Conservation (phyloP, 331 rosid genomes). For the Arachis monticola region DNA sequence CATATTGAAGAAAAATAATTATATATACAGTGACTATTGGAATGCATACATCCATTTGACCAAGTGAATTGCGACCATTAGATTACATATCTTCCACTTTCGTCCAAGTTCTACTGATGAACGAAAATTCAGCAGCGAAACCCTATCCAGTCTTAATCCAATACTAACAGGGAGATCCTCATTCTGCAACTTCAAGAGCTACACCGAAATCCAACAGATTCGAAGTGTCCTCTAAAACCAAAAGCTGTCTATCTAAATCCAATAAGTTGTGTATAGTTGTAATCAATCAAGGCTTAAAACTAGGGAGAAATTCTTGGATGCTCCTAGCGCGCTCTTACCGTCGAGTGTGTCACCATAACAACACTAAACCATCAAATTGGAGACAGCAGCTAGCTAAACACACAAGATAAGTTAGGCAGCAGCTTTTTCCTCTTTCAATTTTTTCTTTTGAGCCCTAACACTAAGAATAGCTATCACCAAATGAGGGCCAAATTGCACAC, state of each 20-base stretch:
- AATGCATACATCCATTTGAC: neutral
- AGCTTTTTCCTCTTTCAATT: neutral
- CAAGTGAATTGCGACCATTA: neutral
- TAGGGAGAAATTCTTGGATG: neutral
- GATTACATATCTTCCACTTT: neutral
- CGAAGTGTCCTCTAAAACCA: neutral
- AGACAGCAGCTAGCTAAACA: neutral
- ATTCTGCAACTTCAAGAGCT: neutral
- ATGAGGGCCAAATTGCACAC: neutral
- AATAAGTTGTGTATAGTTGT: neutral
- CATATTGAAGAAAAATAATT: neutral
- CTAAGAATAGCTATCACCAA: neutral
- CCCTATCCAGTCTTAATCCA: neutral
- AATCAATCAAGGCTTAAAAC: neutral
- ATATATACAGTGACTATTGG: constrained; percentile 1
- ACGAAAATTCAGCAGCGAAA: neutral
- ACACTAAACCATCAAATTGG: neutral
- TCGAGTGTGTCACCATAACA: neutral
- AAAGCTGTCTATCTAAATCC: neutral
- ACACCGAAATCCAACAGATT: neutral
- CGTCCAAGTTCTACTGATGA: constrained; percentile 15
- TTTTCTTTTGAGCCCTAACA: neutral
- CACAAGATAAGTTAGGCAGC: neutral
- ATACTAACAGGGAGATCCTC: constrained; percentile 5
- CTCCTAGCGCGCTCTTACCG: neutral